Conservation (phyloP, 495 filamentous ascomycete species). For the Aspergillus panamensis region DNA sequence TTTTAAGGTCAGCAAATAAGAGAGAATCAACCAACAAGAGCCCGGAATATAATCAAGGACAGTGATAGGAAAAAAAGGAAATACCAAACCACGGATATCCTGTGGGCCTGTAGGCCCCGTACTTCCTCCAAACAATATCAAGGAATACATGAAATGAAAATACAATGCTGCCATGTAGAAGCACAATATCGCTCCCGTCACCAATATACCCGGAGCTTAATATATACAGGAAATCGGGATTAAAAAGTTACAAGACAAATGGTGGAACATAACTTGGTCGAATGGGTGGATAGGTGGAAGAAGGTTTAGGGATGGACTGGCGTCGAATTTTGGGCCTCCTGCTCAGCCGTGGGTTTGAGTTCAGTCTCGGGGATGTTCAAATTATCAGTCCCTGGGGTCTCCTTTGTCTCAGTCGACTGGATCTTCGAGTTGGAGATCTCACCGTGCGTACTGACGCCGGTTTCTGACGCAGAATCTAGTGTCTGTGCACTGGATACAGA, state of each 20-base stretch:
- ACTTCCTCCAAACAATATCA: background rate
- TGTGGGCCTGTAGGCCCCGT: background rate
- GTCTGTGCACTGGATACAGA: conserved; percentile 35
- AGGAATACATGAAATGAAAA: background rate
- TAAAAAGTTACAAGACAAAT: background rate
- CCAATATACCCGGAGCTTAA: background rate
- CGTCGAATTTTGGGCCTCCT: no score
- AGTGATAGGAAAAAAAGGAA: background rate
- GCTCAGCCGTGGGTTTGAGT: background rate
- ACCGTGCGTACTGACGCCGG: conserved; percentile 8
- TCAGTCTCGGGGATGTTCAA: background rate
- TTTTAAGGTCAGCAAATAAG: background rate
- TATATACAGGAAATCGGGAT: conserved; percentile 7
- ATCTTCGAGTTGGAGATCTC: conserved; percentile 2
- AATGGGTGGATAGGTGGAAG: background rate
- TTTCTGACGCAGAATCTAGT: conserved; percentile 18
- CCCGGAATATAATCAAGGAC: conserved; percentile 5
- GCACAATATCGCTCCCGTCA: background rate
- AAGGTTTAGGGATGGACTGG: background rate
- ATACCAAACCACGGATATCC: background rate
- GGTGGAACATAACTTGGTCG: background rate
- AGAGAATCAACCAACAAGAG: background rate
- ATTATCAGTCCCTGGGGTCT: background rate
- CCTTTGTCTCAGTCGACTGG: background rate
- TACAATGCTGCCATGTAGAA: background rate